phyloP scores from a whole-genome alignment of 257 asterid genomes.

The Datura wrightii region DNA sequence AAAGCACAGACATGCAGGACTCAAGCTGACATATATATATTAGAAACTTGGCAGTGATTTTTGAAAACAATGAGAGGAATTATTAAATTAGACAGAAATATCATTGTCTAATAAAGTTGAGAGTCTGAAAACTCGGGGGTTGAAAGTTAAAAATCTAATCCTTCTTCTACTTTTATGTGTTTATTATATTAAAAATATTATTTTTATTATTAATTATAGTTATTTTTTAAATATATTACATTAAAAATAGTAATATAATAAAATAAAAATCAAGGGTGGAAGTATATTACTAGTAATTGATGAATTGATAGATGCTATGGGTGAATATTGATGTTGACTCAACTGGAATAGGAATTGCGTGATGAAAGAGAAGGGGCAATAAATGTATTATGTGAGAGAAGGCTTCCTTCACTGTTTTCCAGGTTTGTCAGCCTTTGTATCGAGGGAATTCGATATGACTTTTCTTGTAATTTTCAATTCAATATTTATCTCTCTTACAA shows the following conservation, averaged over 20 bases:
- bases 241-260: too few species aligned
- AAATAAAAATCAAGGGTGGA: too few species aligned
- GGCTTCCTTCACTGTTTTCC: conserved; percentile 33
- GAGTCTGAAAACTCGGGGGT: conserved; percentile 1
- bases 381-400: conserved; percentile 33
- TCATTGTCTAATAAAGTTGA: conserved; percentile 29
- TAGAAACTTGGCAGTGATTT: conserved; percentile 15
- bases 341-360: conserved; percentile 31
- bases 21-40: background rate
- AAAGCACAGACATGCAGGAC: conserved; percentile 17
- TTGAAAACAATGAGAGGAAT: conserved; percentile 17
- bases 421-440: conserved; percentile 50
- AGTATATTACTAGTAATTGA: too few species aligned
- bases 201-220: too few species aligned
- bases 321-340: conserved; percentile 40
- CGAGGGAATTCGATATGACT: conserved; percentile 31
- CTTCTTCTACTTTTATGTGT: too few species aligned
- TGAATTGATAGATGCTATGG: conserved; percentile 25
- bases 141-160: conserved; percentile 14
- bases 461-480: background rate
- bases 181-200: too few species aligned
- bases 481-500: too few species aligned
- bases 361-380: conserved; percentile 32
- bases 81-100: background rate
- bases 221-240: too few species aligned